Percentiles rank a stretch among this genome's conserved stretches.
phyloP scores from a whole-genome alignment of 768 basidiomycete species.

The Termitomyces eurrhizus region DNA sequence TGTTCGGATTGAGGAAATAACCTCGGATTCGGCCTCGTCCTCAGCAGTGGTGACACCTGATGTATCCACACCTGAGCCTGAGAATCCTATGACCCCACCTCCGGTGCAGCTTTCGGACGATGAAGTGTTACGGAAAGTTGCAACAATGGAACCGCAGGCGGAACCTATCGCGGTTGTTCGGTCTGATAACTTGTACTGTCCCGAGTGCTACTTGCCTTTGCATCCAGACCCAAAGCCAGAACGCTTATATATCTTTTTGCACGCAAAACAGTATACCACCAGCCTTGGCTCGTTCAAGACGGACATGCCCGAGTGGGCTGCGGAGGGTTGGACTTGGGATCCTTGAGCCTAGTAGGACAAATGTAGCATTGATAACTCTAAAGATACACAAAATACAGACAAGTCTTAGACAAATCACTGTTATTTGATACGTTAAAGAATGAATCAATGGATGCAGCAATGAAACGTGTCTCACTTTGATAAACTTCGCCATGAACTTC shows the following conservation, averaged over 20 bases:
- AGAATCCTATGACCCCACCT: slow-evolving; percentile 9
- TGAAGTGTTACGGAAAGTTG: slow-evolving; percentile 45
- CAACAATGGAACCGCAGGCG: slow-evolving; percentile 33
- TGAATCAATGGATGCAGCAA: not conserved
- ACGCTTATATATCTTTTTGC: slow-evolving; percentile 91
- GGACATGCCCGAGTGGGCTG: slow-evolving; percentile 88
- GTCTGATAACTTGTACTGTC: slow-evolving; percentile 63
- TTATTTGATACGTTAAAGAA: not conserved
- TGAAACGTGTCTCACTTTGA: slow-evolving; percentile 53
- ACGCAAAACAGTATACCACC: slow-evolving; percentile 83
- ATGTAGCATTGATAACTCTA: slow-evolving; percentile 8
- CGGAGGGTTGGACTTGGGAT: slow-evolving; percentile 69
- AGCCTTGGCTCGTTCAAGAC: slow-evolving; percentile 82
- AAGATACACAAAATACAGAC: slow-evolving; percentile 13
- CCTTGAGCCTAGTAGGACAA: slow-evolving; percentile 9
- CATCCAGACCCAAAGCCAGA: slow-evolving; percentile 93
- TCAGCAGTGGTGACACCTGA: slow-evolving; percentile 10
- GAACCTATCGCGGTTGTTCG: slow-evolving; percentile 34
- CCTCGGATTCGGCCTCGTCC: slow-evolving; percentile 8
- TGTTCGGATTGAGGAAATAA: not conserved
- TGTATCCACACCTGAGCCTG: slow-evolving; percentile 16
- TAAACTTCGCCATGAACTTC: slow-evolving; percentile 91
- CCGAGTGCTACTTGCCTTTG: slow-evolving; percentile 88
- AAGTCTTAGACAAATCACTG: slow-evolving; percentile 7
- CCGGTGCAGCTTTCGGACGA: slow-evolving; percentile 39